Base-by-base conservation (phyloP, 2,329 filamentous ascomycete species). In the Didymella keratinophila region DNA sequence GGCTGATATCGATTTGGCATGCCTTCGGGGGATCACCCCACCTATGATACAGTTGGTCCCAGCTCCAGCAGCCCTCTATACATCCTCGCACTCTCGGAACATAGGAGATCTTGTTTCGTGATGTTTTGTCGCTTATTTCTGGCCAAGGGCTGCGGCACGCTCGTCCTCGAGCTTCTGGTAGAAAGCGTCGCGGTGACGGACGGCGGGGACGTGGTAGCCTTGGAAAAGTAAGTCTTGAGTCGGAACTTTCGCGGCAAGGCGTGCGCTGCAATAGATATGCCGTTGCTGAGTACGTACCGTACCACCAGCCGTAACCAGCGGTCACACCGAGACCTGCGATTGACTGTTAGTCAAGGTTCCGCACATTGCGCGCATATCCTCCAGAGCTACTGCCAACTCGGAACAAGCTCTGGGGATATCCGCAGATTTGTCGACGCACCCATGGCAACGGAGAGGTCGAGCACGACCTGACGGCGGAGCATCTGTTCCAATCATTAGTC, bases 301-400 rank as follows among this genome's bases (percentile, higher is more conserved):
- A 89, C 87, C 87, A 89, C 81, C 83, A 89, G 74, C 84, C 82
- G 78, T 88, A 89, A 68, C 86, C 87, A 76, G 82, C 81, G 67
- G 85, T 80, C 66, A 83, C 82, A 71, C 86, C 86, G 75, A 89
- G 84, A 77, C 86, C 86, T 88, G 65, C 46, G 41, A 46, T 44
- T 52, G 58, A 58, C 36, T 47, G 65, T 75, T 63, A 75, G 70
- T 55, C 37, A 44, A 66, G 64, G 58, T 68, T 42, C 50, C 39
- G 37, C 53, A 20, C n/a, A 20, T 14, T n/a, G 46, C 32, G 55
- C 60, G 52, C 58, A 54, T 44, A 34, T 34, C 30, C 27, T 32
- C 23, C 39, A 50, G 47, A 59, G 56, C 59, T 57, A 42, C 39
- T 37, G n/a, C 12, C 4, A 30, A 49, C 52, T 52, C 44, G 34